Evolutionary conservation across 2,329 filamentous ascomycete species (phyloP), one percentile per base, ranked within the genome.

Genomic region (Hymenoscyphus fructigenus): DNA sequence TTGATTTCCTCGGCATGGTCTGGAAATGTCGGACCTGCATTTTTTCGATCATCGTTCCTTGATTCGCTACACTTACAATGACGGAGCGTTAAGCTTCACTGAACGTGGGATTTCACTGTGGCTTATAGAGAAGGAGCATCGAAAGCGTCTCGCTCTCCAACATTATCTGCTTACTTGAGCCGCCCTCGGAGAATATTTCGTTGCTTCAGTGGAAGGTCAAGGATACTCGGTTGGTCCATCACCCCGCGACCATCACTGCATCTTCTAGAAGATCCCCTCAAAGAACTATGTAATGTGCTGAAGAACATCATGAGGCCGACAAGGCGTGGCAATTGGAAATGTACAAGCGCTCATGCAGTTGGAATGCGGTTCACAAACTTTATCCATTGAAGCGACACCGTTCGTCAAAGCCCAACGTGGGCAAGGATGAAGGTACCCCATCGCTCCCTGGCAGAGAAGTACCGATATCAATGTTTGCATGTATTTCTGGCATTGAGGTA

Each of bases 61-160:
- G 26, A 50, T 59, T 63, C 55, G 64, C 41, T 59, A 26, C 23
- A 12, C 20, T 9, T 50, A 12, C 60, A 59, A n/a, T 38, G 20
- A 20, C 20, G 28, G 14, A 34, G 26, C 17, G 29, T 58, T 12
- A 58, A 62, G 62, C 66, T 67, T 60, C 34, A 65, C 41, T 64
- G 65, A 61, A 57, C 62, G 64, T 59, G 68, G 70, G 67, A 68
- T 67, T 71, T 68, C 69, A 66, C 64, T 20, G 61, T 62, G 60
- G 61, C 61, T 68, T 64, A 58, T 63, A 60, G 66, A 44, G 29
- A 67, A 56, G 32, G 50, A 62, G 44, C 63, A 56, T 12, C 60
- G 61, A n/a, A 65, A 65, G 72, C 71, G 71, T 73, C 69, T 70
- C 72, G 72, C 71, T 66, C 47, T 59, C 59, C 56, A 62, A 14